Base-by-base conservation (phyloP, 169 alveolate species). In the Plasmodium malariae region DNA sequence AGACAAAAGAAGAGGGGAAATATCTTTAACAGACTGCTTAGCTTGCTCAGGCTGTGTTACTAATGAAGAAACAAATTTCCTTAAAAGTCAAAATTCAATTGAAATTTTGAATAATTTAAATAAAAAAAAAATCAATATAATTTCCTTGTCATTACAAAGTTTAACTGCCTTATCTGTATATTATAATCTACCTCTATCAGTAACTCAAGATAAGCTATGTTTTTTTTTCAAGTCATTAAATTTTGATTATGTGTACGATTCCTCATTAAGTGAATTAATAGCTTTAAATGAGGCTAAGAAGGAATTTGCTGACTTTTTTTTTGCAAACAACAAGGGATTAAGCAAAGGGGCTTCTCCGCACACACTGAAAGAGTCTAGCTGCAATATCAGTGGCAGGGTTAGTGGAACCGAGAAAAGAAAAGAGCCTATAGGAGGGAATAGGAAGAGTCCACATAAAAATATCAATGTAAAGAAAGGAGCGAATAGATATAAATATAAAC, bases 11-110 rank as follows among this genome's bases (percentile, higher is more conserved):
- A 43, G 89, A 37, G 89, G 78, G 5, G 78, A 78, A 78, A 78
- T 78, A 30, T 78, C 89, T 30, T 91, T 96, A 26, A 78, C 95
- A 34, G 99, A 97, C 80, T 97, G 99, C 63, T 87, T 97, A 57
- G 97, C 99, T 11, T 97, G 99, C 74, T 96, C 96, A 74, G 99
- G 99, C 4, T 97, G 99, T 87, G 97, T 97, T 19, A 97, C 99
- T 3, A 94, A 98, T 30, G 97, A 97, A 21, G 99, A 97, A 91
- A 88, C 98, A 12, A 95, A 95, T 37, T 85, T 97, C 59, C 92
- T 95, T 36, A 91, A 94, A 74, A 88, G 95, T 74, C 97, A 95
- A 54, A 94, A 96, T 63, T 71, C 94, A 21, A 93, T 95, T 17
- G 95, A 96, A 70, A 95, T 95, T 74, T 59, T 93, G 88, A 88